A percentile compares a stretch with the other conserved stretches of the same genome.
Conservation (phyloP, 495 filamentous ascomycete species). For the Parathielavia hyrcaniae region DNA sequence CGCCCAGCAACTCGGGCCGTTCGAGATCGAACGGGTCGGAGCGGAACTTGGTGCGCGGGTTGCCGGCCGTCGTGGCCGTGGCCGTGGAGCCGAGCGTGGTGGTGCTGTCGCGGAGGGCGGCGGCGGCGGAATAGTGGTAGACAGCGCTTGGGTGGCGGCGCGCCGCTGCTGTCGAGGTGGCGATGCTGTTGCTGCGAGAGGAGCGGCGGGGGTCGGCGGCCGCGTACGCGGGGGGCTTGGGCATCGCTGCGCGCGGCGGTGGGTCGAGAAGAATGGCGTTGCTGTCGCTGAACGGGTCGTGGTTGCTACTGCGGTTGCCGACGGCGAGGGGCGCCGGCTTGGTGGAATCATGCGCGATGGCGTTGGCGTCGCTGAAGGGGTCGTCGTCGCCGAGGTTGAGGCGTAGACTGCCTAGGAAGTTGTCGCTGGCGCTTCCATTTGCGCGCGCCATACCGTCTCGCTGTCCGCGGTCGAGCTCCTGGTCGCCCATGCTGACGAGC, state of each 20-base stretch:
- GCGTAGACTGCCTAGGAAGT: slow-evolving; percentile 38
- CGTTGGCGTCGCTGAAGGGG: slow-evolving; percentile 42
- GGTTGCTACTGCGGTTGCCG: slow-evolving; percentile 26
- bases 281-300: slow-evolving; percentile 39
- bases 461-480: slow-evolving; percentile 32
- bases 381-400: slow-evolving; percentile 33
- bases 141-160: slow-evolving; percentile 24
- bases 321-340: slow-evolving; percentile 34
- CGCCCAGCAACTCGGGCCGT: slow-evolving; percentile 42
- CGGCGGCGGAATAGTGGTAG: background rate
- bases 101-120: slow-evolving; percentile 28
- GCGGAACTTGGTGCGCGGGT: slow-evolving; percentile 47
- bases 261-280: slow-evolving; percentile 43
- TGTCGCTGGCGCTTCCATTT: slow-evolving; percentile 27
- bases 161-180: background rate
- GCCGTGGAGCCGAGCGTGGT: slow-evolving; percentile 30
- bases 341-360: slow-evolving; percentile 35
- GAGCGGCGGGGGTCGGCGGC: slow-evolving; percentile 39
- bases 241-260: background rate
- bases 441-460: slow-evolving; percentile 28
- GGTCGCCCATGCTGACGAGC: slow-evolving; percentile 35
- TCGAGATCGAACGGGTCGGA: slow-evolving; percentile 65
- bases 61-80: slow-evolving; percentile 10
- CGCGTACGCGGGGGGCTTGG: slow-evolving; percentile 38
- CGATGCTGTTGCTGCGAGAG: slow-evolving; percentile 37